These are phyloP conservation scores for Camelina laxa DNA, from an alignment of 345 rosid genomes.

Conservation along the genomic window DNA sequence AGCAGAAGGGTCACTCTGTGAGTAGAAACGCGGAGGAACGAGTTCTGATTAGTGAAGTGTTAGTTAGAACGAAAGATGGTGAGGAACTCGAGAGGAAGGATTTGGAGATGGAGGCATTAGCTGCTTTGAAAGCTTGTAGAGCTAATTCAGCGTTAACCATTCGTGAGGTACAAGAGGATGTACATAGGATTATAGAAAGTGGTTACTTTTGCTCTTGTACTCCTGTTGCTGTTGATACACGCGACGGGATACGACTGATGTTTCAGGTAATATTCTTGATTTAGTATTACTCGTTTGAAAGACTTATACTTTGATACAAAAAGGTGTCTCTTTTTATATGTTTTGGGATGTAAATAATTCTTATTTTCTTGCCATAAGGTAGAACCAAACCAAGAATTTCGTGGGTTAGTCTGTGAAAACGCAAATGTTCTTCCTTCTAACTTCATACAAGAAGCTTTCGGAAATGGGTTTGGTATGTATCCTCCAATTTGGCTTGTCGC, in stretches of 20 bases:
- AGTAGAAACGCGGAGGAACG: constrained; percentile 78
- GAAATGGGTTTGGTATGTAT: constrained; percentile 71
- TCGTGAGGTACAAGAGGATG: constrained; percentile 92
- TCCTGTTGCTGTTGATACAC: constrained; percentile 89
- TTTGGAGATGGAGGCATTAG: constrained; percentile 80
- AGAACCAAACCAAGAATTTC: constrained; percentile 96
- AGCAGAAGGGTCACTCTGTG: constrained; percentile 55
- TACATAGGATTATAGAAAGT: constrained; percentile 83
- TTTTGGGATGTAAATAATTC: constrained; percentile 30
- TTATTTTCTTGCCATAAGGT: constrained; percentile 76
- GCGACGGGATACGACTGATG: constrained; percentile 87
- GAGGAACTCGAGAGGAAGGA: constrained; percentile 95
- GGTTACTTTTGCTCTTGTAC: constrained; percentile 90
- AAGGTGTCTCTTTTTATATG: neutral
- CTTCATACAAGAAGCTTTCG: constrained; percentile 79
- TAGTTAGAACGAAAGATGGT: constrained; percentile 92
- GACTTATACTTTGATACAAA: neutral
- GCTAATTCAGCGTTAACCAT: constrained; percentile 87
- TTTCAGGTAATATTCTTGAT: constrained; percentile 62
- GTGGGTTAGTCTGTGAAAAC: constrained; percentile 88
- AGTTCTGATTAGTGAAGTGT: constrained; percentile 84
- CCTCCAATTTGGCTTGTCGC: constrained; percentile 14
- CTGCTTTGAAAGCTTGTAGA: constrained; percentile 80
- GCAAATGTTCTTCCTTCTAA: constrained; percentile 94
- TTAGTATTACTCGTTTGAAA: neutral